Evolutionary conservation across 768 basidiomycete species (phyloP).

Genomic region (Strobilomyces echinocephalus): DNA sequence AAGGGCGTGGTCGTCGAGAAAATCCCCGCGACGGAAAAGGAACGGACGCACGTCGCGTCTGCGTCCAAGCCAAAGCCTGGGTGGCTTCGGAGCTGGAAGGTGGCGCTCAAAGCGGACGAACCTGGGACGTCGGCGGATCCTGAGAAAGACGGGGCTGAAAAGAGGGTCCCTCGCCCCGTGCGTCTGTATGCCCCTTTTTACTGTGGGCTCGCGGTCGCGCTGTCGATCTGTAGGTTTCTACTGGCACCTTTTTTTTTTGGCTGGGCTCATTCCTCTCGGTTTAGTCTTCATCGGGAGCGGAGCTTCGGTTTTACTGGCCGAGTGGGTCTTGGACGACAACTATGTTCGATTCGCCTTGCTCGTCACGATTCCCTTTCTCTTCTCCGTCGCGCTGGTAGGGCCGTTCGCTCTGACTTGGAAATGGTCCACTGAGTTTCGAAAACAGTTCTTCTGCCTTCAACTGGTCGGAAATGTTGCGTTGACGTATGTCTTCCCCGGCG

Average conservation of each 20-base stretch:
- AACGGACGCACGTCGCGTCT: not conserved
- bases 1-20: constrained; percentile 33
- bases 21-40: constrained; percentile 20
- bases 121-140: constrained; percentile 17
- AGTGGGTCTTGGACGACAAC: constrained; percentile 61
- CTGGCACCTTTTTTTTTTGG: constrained; percentile 15
- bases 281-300: constrained; percentile 73
- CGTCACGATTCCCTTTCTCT: constrained; percentile 61
- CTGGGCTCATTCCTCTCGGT: not conserved
- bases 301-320: constrained; percentile 51
- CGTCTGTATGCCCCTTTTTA: constrained; percentile 73
- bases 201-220: constrained; percentile 56
- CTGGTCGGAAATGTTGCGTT: constrained; percentile 59
- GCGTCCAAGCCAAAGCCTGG: constrained; percentile 3
- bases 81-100: constrained; percentile 45
- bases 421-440: constrained; percentile 6
- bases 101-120: constrained; percentile 24
- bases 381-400: constrained; percentile 68
- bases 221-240: constrained; percentile 54
- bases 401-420: not conserved
- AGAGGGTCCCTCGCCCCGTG: constrained; percentile 38
- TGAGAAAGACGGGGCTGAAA: constrained; percentile 49
- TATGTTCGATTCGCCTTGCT: constrained; percentile 63
- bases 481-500: constrained; percentile 37
- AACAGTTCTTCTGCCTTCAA: constrained; percentile 74